Evolutionary conservation across 257 asterid species (phyloP).

Genomic region (Penstemon newberryi): DNA sequence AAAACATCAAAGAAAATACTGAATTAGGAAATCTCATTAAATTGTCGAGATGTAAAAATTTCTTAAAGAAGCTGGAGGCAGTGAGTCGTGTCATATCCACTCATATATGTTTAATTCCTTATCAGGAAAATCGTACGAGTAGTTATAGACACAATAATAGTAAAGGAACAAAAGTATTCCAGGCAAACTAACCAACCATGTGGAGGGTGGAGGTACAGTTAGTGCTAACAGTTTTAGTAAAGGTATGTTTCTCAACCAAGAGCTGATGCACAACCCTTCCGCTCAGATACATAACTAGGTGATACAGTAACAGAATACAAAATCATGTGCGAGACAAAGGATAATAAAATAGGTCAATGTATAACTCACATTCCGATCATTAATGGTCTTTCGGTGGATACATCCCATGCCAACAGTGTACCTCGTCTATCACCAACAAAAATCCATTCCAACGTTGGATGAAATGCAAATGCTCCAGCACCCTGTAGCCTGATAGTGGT

Average conservation of each 20-base stretch:
- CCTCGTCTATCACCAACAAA: constrained; percentile 99
- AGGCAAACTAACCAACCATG: constrained; percentile 8
- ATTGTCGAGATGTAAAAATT: constrained; percentile 19
- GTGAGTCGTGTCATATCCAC: constrained; percentile 23
- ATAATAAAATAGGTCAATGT: constrained; percentile 16
- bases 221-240: constrained; percentile 13
- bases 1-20: constrained; percentile 15
- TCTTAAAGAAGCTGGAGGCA: constrained; percentile 17
- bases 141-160: not conserved
- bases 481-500: constrained; percentile 94
- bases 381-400: constrained; percentile 96
- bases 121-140: constrained; percentile 14
- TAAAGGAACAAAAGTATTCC: constrained; percentile 5
- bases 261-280: constrained; percentile 12
- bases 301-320: constrained; percentile 7
- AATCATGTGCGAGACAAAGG: constrained; percentile 1
- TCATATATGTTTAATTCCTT: not conserved
- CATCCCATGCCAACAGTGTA: constrained; percentile 99
- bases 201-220: constrained; percentile 6
- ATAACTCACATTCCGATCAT: constrained; percentile 97
- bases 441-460: constrained; percentile 95
- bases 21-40: constrained; percentile 23
- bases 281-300: constrained; percentile 23
- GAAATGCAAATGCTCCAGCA: constrained; percentile 98
- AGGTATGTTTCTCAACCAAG: constrained; percentile 11